A percentile compares a stretch with the other conserved stretches of the same genome.
Evolutionary conservation across 176 grass and related monocot species (phyloP).

Genomic region (Phoenix roebelenii): DNA sequence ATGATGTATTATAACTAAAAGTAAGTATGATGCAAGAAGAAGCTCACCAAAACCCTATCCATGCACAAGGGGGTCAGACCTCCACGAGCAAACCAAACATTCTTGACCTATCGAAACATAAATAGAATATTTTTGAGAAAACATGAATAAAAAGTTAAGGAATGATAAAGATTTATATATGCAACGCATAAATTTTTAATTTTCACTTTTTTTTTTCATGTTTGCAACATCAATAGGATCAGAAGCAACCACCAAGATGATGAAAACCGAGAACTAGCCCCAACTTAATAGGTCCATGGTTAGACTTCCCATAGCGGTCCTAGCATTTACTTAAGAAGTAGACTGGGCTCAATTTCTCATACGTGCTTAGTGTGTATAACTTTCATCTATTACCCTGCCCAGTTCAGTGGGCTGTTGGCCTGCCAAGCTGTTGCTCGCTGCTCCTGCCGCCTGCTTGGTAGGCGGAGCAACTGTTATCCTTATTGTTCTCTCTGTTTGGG

Average conservation of each 20-base stretch:
- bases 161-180: neutral
- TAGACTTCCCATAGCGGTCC: too few species aligned
- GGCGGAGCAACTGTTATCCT: too few species aligned
- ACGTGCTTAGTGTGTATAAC: too few species aligned
- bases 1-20: neutral
- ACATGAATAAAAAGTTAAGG: neutral
- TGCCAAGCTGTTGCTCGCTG: neutral
- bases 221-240: too few species aligned
- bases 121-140: neutral
- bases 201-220: too few species aligned
- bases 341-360: too few species aligned
- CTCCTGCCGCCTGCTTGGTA: neutral
- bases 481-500: too few species aligned
- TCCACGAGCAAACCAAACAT: constrained; percentile 39
- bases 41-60: constrained; percentile 52
- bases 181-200: neutral
- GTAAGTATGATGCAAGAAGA: neutral
- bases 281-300: too few species aligned
- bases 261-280: too few species aligned
- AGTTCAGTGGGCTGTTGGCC: neutral
- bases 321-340: too few species aligned
- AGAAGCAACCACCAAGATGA: too few species aligned
- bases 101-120: constrained; percentile 32
- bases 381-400: neutral
- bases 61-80: constrained; percentile 53